Evolutionary conservation across 352 stramenopile genomes (phyloP).

Genomic region (Stramenopiles sp.): DNA sequence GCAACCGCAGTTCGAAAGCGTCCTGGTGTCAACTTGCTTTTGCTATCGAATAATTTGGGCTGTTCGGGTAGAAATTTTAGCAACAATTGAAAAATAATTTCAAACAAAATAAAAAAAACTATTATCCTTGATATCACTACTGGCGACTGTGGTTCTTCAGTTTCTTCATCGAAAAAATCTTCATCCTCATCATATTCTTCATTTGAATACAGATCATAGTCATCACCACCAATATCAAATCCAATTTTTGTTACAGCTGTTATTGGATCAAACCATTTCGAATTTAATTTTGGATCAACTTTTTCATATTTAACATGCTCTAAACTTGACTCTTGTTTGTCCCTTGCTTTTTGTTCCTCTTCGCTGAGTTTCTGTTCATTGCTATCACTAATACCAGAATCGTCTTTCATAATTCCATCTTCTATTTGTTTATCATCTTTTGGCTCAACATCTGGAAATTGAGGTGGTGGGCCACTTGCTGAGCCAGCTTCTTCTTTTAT

Average conservation of each 20-base stretch:
- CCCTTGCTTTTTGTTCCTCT: background rate
- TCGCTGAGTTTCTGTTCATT: background rate
- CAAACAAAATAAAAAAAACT: too few relatives aligned
- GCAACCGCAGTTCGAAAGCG: too few relatives aligned
- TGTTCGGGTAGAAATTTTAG: too few relatives aligned
- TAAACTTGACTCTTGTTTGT: background rate
- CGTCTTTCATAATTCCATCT: background rate
- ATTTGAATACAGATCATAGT: background rate
- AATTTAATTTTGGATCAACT: background rate
- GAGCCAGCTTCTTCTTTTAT: constrained; percentile 1
- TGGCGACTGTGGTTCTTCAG: background rate
- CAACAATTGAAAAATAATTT: too few relatives aligned
- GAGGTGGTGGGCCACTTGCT: background rate
- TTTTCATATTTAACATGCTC: constrained; percentile 5
- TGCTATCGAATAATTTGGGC: too few relatives aligned
- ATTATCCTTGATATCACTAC: too few relatives aligned
- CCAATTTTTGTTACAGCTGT: background rate
- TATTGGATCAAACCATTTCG: background rate
- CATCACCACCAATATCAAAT: background rate
- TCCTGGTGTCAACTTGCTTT: too few relatives aligned
- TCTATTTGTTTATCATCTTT: background rate
- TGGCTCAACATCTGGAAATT: background rate
- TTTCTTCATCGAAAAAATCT: constrained; percentile 3
- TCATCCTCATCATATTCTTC: background rate
- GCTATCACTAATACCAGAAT: background rate